Evolutionary conservation across 2,329 filamentous ascomycete species (phyloP).

Genomic region (Huntiella bhutanensis): DNA sequence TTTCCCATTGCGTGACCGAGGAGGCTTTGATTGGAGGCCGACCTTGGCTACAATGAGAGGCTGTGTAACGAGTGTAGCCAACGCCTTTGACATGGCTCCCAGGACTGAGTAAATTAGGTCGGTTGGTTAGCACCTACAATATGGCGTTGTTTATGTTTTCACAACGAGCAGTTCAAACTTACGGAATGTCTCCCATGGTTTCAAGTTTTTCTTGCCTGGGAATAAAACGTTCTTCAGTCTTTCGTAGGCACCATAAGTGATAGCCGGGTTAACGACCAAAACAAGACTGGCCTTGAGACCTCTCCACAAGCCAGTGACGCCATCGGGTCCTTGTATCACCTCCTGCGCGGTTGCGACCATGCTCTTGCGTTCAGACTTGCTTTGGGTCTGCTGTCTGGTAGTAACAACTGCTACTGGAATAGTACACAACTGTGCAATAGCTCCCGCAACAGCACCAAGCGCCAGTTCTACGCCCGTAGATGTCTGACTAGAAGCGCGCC

Average conservation of each 20-base stretch:
- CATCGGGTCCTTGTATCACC: conserved; percentile 79
- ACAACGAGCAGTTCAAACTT: conserved; percentile 23
- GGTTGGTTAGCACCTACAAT: neutral
- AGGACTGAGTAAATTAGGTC: conserved; percentile 38
- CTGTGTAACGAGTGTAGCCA: conserved; percentile 84
- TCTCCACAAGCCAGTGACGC: conserved; percentile 76
- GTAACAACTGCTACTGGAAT: conserved; percentile 93
- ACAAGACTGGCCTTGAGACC: conserved; percentile 91
- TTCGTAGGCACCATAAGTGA: conserved; percentile 95
- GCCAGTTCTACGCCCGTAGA: conserved; percentile 67
- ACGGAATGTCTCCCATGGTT: conserved; percentile 82
- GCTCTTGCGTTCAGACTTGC: conserved; percentile 66
- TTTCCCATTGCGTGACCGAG: conserved; percentile 64
- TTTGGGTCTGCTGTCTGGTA: conserved; percentile 86
- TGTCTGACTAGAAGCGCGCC: conserved; percentile 34
- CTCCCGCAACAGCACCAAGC: conserved; percentile 73
- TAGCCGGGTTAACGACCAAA: conserved; percentile 85
- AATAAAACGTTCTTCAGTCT: conserved; percentile 62
- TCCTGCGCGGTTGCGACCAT: conserved; percentile 75
- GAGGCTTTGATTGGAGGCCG: conserved; percentile 82
- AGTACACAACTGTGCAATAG: conserved; percentile 84
- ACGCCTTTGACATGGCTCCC: conserved; percentile 76
- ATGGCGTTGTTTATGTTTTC: neutral
- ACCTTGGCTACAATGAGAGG: conserved; percentile 97
- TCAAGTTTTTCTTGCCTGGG: conserved; percentile 55